These are phyloP conservation scores for Mucor sp. DNA, from an alignment of 371 early-diverging fungal species.

Conservation along the genomic window DNA sequence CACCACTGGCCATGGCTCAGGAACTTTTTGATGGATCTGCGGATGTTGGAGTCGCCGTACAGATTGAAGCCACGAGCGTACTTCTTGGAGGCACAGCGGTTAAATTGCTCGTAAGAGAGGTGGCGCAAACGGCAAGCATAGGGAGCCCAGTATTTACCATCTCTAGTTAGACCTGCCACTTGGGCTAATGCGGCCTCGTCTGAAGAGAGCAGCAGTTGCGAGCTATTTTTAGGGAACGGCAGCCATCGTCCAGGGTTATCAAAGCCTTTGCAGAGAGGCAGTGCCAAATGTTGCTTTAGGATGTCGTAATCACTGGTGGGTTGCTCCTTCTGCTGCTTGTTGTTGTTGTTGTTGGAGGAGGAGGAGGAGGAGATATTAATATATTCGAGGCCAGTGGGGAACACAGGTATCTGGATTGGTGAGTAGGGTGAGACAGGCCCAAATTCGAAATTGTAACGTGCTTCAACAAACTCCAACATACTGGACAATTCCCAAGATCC, in stretches of 20 bases:
- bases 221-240: slow-evolving; percentile 13
- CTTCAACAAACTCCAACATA: slow-evolving; percentile 47
- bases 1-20: slow-evolving; percentile 58
- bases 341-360: too few species aligned
- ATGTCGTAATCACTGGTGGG: background rate
- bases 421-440: slow-evolving; percentile 43
- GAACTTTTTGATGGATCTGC: slow-evolving; percentile 54
- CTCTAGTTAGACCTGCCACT: background rate
- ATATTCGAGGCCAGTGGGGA: slow-evolving; percentile 7
- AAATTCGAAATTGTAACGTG: slow-evolving; percentile 51
- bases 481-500: slow-evolving; percentile 39
- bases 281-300: slow-evolving; percentile 28
- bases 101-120: slow-evolving; percentile 41
- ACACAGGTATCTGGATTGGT: slow-evolving; percentile 31
- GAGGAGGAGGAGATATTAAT: background rate
- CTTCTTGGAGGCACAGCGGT: slow-evolving; percentile 33
- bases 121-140: slow-evolving; percentile 47
- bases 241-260: slow-evolving; percentile 55
- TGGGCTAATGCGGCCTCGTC: background rate
- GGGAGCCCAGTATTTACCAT: slow-evolving; percentile 51
- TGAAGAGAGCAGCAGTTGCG: too few species aligned
- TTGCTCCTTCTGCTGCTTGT: background rate
- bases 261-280: slow-evolving; percentile 49
- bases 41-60: slow-evolving; percentile 59
- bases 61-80: slow-evolving; percentile 42